Base-by-base conservation (phyloP, 805 yeast genomes). In the Brettanomyces naardenensis region DNA sequence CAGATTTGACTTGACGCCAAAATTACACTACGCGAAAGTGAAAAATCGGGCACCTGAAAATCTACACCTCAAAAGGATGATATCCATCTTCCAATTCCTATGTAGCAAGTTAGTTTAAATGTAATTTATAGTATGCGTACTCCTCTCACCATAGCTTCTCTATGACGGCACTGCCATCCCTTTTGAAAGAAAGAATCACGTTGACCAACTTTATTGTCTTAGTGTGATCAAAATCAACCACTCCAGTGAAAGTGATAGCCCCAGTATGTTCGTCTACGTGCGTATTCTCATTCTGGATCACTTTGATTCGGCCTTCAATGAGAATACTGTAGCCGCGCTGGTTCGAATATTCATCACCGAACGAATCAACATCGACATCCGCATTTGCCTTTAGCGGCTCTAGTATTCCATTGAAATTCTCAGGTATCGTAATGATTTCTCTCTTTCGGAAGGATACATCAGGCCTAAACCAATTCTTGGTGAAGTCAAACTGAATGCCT, bases 151-250 rank as follows among this genome's bases (percentile, higher is more conserved):
- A 53, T 11, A 61, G 50, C 36, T 48, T 49, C 35, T 55, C 56
- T 7, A 60, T 48, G 10, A 45, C 45, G 4, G 51, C 52, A 14
- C 40, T 44, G 7, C 58, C 57, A 22, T 54, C 43, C 22, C 52
- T 56, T 19, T 31, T 52, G 29, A 48, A 59, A 6, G 51, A 46
- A 30, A 61, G 37, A 4, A 51, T 31, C 17, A 56, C 54, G 19
- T 46, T 42, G 4, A 46, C 47, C 9, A 61, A 48, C 34, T 56
- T 54, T 26, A 61, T 49, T 6, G 56, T 52, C 40, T 57, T 54
- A 6, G 61, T 58, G 37, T 61, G 66, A 43, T 62, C 65, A 22
- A 61, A 58, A 35, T 60, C 63, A 10, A 62, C 51, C 6, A 57
- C 52, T 3, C 62, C 66, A 9, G 36, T 42, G 36, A 61, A 62